Conservation (phyloP, 106 monocot species). For the Dioscorea alata region DNA sequence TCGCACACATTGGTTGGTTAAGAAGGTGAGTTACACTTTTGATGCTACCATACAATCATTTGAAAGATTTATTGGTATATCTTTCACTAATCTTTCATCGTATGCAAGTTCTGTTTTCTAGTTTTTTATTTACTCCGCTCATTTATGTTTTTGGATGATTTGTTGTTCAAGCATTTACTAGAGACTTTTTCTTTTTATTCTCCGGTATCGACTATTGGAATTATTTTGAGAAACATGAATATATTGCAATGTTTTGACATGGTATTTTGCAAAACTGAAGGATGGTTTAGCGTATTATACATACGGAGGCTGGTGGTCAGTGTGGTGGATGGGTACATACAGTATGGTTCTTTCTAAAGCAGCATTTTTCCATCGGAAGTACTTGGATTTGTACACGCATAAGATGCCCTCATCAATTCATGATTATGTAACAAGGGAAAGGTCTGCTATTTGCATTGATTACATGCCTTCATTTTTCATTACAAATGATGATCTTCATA, state of each 20-base stretch:
- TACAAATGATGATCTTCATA: background rate
- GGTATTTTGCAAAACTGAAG: slow-evolving; percentile 13
- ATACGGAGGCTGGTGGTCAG: slow-evolving; percentile 80
- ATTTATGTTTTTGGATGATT: no score
- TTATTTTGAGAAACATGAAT: no score
- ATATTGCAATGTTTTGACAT: no score
- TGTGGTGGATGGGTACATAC: slow-evolving; percentile 80
- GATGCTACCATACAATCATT: background rate
- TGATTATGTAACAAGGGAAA: slow-evolving; percentile 51
- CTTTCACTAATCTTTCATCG: no score
- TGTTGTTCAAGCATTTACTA: no score
- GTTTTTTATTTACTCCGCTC: no score
- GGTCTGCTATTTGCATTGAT: slow-evolving; percentile 19
- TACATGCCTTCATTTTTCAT: background rate
- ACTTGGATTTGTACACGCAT: slow-evolving; percentile 59
- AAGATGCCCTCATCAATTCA: slow-evolving; percentile 57
- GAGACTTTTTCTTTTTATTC: no score
- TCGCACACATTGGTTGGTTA: slow-evolving; percentile 55
- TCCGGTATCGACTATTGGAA: no score
- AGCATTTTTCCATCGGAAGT: slow-evolving; percentile 80
- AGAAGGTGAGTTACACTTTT: slow-evolving; percentile 14
- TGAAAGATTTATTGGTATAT: no score
- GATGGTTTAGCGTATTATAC: slow-evolving; percentile 28
- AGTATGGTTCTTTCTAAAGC: slow-evolving; percentile 86
- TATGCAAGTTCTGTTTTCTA: no score